Evolutionary conservation across 371 early-diverging fungal species (phyloP).

Genomic region (Parasitella parasitica): DNA sequence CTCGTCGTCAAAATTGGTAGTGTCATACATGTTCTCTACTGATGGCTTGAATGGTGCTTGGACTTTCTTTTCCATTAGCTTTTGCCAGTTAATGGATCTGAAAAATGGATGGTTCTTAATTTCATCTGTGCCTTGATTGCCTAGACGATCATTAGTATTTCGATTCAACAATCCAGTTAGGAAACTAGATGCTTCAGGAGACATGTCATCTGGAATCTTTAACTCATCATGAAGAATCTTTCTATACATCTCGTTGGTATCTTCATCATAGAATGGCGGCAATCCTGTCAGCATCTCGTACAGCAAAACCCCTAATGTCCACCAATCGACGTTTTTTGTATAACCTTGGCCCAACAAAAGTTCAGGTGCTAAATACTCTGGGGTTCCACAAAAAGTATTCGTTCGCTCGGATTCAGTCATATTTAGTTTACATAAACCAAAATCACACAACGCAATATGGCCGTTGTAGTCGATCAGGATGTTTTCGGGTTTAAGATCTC

Average conservation of each 20-base stretch:
- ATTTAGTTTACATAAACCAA: slow-evolving; percentile 96
- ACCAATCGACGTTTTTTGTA: slow-evolving; percentile 96
- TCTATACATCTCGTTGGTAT: slow-evolving; percentile 94
- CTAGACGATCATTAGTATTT: slow-evolving; percentile 83
- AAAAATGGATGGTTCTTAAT: slow-evolving; percentile 94
- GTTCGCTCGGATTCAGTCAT: slow-evolving; percentile 93
- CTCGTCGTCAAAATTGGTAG: slow-evolving; percentile 83
- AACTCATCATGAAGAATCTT: slow-evolving; percentile 87
- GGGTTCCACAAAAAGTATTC: slow-evolving; percentile 98
- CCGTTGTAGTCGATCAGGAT: slow-evolving; percentile 95
- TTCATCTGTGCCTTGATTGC: slow-evolving; percentile 82
- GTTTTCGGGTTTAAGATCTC: slow-evolving; percentile 94
- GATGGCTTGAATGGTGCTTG: slow-evolving; percentile 94
- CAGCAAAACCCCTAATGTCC: slow-evolving; percentile 95
- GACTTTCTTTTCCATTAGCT: slow-evolving; percentile 80
- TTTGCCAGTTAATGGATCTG: slow-evolving; percentile 90
- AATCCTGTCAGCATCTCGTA: slow-evolving; percentile 96
- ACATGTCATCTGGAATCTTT: slow-evolving; percentile 83
- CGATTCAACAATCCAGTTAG: slow-evolving; percentile 79
- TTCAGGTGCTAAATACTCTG: slow-evolving; percentile 99
- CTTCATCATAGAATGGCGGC: slow-evolving; percentile 96
- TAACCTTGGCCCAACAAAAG: slow-evolving; percentile 90
- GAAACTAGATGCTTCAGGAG: slow-evolving; percentile 70
- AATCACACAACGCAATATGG: slow-evolving; percentile 97
- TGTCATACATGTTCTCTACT: slow-evolving; percentile 77